These are phyloP conservation scores for Sclerotinia subarctica DNA, from an alignment of 2,329 filamentous ascomycete genomes.

Conservation along the genomic window DNA sequence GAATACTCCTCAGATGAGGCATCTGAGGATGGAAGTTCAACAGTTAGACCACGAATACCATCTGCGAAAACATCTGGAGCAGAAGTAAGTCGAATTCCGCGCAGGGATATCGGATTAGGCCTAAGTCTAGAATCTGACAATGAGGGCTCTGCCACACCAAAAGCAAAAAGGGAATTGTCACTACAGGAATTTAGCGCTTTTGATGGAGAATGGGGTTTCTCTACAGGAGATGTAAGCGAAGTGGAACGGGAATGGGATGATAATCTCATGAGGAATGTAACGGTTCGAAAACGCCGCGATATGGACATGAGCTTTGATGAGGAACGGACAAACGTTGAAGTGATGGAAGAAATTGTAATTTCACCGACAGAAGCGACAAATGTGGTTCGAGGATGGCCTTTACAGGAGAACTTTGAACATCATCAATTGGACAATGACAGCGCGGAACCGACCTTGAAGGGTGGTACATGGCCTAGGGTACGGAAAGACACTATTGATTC, in stretches of 20 bases:
- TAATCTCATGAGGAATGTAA: slow-evolving; percentile 53
- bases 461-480: slow-evolving; percentile 23
- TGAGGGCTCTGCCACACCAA: slow-evolving; percentile 37
- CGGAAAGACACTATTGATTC: slow-evolving; percentile 27
- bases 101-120: slow-evolving; percentile 37
- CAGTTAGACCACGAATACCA: slow-evolving; percentile 39
- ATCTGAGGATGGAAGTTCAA: slow-evolving; percentile 43
- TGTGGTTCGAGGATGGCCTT: slow-evolving; percentile 35
- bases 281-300: slow-evolving; percentile 45
- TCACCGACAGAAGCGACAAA: slow-evolving; percentile 53
- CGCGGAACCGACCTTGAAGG: not conserved
- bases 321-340: slow-evolving; percentile 41
- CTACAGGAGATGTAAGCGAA: slow-evolving; percentile 41
- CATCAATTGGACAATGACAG: slow-evolving; percentile 30
- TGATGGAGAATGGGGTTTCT: slow-evolving; percentile 56
- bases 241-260: slow-evolving; percentile 55
- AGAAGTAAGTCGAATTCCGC: slow-evolving; percentile 23
- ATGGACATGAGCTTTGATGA: slow-evolving; percentile 27
- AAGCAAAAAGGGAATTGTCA: slow-evolving; percentile 40
- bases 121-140: slow-evolving; percentile 43
- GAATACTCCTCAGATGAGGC: slow-evolving; percentile 60
- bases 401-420: slow-evolving; percentile 34
- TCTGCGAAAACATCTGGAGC: slow-evolving; percentile 30
- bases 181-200: slow-evolving; percentile 53
- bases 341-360: slow-evolving; percentile 48